Base-by-base conservation (phyloP, 495 filamentous ascomycete genomes). In the Hypoxylon perforatum region DNA sequence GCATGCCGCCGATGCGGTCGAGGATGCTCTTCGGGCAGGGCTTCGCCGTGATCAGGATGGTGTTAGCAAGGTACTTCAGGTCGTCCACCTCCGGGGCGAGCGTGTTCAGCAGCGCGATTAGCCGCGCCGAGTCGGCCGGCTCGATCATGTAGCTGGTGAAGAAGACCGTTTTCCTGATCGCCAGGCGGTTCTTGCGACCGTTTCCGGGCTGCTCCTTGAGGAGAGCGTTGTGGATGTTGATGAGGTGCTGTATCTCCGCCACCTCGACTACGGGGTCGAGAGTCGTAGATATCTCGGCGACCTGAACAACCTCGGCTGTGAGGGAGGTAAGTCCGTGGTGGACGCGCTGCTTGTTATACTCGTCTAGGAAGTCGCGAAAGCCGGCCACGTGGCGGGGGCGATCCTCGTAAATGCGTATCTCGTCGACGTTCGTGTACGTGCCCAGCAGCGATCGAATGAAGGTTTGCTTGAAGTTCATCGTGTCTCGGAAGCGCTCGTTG, bases 121-220 rank as follows among this genome's bases (percentile, higher is more conserved):
- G 79, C 45, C 84, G 84, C 59, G 89, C 84, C 4, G 90, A 90
- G 69, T 92, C 90, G 25, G 84, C 72, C 44, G 85, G 80, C 21
- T 85, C 82, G 72, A 99, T 88, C 65, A 97, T 82, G 77, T 98
- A 98, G 38, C 92, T 94, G n/a, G 94, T 97, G 81, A 92, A 98
- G 80, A 94, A 92, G 48, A 97, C 88, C 11, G 88, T 91, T 62
- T 92, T 92, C 75, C 90, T 93, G 74, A 99, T 93, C 51, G 86
- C 78, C 44, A 93, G 72, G 68, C 81, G 83, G 39, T 78, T 72
- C 38, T 55, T 69, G 41, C 76, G 75, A 10, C 30, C 30, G 39
- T 67, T 63, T 45, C 70, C 68, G 14, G 70, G 65, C 33, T 77
- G 64, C 23, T 67, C 69, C 15, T 61, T 51, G 46, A 89, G 71